Evolutionary conservation across 441 rosid genomes (phyloP), one percentile per base, ranked within the genome.

Genomic region (Geranium incanum): DNA sequence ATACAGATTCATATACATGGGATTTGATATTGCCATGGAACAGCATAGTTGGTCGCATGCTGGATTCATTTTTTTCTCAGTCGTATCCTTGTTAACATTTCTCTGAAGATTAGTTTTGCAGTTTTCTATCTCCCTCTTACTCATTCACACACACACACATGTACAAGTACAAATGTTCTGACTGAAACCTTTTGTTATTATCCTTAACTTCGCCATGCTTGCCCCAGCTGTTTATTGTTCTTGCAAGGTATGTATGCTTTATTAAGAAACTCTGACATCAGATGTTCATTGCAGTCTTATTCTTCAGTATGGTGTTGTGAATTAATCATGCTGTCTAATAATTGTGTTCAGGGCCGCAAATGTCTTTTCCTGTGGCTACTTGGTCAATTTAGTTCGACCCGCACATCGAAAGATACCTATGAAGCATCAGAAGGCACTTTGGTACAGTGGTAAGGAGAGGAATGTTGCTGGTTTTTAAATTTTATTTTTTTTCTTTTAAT

Each of bases 31-130:
- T 80, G 98, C 96, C 66, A 92, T 95, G 92, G 99, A 92, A 79
- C 89, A 89, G 79, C 99, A 95, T 77, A 92, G 99, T 81, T 95
- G 99, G 99, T 92, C 99, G 9, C 99, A 95, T 69, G 71, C 88
- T 69, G 99, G 99, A 64, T 95, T 95, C 79, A 92, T 92, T 80
- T 86, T 84, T 77, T 90, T 95, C 86, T 95, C 98, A 38, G 90
- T 95, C 82, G 99, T 95, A 95, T 95, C 97, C 99, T 92, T 74
- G 68, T 69, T 0, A n/a, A 75, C 45, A 12, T 69, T n/a, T 63
- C 1, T 52, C 48, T 18, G 55, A 50, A 78, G 67, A 28, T 68
- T 68, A 3, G 55, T 48, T 48, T 48, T 50, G 57, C 57, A 50
- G 15, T n/a, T 50, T n/a, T 11, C 18, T 50, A 13, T 50, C 57